Evolutionary conservation across 106 monocot genomes (phyloP).

Genomic region (Chionographis japonica): DNA sequence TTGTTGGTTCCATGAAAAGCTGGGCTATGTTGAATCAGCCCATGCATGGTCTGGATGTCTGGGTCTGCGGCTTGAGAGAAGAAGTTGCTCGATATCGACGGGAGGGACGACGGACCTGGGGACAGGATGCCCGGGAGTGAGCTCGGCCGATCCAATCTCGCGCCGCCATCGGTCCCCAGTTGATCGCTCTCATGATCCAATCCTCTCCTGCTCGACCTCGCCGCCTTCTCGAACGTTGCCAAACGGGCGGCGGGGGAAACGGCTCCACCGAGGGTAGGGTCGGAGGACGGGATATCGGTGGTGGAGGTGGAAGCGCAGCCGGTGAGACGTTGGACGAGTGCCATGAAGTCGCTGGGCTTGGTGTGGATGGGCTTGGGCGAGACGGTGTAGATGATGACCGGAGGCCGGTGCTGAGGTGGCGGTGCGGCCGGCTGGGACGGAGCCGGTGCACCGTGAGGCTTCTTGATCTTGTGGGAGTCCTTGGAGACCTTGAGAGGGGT

Average conservation of each 20-base stretch:
- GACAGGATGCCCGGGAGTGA: conserved; percentile 28
- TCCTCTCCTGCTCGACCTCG: not conserved
- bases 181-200: conserved; percentile 6
- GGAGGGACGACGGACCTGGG: conserved; percentile 26
- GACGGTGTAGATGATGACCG: conserved; percentile 64
- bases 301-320: conserved; percentile 14
- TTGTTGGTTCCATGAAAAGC: not conserved
- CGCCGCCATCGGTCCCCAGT: conserved; percentile 1
- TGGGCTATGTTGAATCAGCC: conserved; percentile 3
- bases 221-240: conserved; percentile 2
- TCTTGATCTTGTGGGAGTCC: conserved; percentile 66
- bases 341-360: conserved; percentile 52
- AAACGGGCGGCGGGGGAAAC: not conserved
- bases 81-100: conserved; percentile 23
- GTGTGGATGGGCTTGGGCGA: conserved; percentile 65
- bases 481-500: conserved; percentile 51
- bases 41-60: not conserved
- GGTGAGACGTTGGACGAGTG: conserved; percentile 64
- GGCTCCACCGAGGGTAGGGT: not conserved
- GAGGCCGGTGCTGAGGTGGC: conserved; percentile 8
- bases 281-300: not conserved
- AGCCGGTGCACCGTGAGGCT: conserved; percentile 28
- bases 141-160: not conserved
- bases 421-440: not conserved
- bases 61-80: conserved; percentile 19